These are phyloP conservation scores for Colletotrichum destructivum DNA, from an alignment of 2,329 filamentous ascomycete genomes.

Conservation along the genomic window DNA sequence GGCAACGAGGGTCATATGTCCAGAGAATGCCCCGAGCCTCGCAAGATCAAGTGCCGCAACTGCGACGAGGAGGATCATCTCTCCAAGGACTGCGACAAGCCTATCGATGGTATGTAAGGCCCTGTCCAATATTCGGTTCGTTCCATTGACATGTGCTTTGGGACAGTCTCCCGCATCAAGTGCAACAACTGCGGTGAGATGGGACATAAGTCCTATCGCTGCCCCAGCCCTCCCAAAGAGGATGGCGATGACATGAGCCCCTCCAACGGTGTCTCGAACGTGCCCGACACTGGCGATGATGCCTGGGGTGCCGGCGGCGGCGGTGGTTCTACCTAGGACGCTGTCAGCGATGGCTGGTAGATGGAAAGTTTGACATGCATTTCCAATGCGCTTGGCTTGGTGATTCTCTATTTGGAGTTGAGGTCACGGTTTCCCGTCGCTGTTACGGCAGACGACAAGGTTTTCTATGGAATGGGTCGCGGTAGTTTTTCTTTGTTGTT, in stretches of 20 bases:
- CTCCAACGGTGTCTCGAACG: conserved; percentile 24
- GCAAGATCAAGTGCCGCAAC: conserved; percentile 70
- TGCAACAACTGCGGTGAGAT: conserved; percentile 70
- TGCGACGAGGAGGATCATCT: conserved; percentile 74
- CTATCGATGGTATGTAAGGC: conserved; percentile 63
- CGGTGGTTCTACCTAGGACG: conserved; percentile 10
- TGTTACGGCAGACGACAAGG: conserved; percentile 35
- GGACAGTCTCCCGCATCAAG: conserved; percentile 66
- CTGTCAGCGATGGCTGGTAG: conserved; percentile 38
- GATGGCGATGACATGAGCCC: conserved; percentile 45
- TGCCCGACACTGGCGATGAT: conserved; percentile 26
- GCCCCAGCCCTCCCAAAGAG: conserved; percentile 52
- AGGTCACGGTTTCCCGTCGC: conserved; percentile 36
- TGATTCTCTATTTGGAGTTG: conserved; percentile 29
- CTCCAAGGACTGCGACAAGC: conserved; percentile 74
- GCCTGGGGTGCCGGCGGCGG: conserved; percentile 9
- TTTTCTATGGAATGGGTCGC: conserved; percentile 25
- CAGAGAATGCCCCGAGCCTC: conserved; percentile 65
- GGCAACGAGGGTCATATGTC: conserved; percentile 73
- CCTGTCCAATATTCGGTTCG: neutral
- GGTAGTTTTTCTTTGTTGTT: conserved; percentile 3
- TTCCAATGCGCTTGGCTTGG: neutral
- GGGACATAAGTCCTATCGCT: conserved; percentile 60
- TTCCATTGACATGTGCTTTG: conserved; percentile 44
- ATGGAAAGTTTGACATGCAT: neutral